phyloP scores from a whole-genome alignment of 2,329 filamentous ascomycete species.

The Dactylonectria macrodidyma region DNA sequence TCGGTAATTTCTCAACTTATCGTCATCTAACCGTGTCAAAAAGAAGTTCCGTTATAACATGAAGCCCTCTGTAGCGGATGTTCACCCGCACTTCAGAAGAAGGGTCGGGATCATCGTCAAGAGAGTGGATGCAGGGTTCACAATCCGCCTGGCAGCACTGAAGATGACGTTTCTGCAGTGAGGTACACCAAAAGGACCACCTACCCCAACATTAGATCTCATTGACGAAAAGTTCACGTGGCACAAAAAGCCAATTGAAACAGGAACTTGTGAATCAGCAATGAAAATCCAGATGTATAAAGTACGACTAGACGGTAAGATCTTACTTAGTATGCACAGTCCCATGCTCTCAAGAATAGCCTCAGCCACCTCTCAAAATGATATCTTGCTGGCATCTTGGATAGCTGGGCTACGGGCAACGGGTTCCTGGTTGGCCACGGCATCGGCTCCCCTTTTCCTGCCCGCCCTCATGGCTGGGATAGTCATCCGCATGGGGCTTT shows the following conservation, averaged over 20 bases:
- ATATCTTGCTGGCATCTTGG: not conserved
- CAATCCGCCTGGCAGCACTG: not conserved
- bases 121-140: not conserved
- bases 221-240: not conserved
- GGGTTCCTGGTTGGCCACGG: not conserved
- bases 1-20: not conserved
- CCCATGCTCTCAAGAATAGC: not conserved
- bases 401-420: not conserved
- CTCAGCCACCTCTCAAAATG: not conserved
- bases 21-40: no score
- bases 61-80: not conserved
- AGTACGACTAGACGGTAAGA: no score
- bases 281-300: not conserved
- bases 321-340: not conserved
- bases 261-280: not conserved
- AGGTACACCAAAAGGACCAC: no score
- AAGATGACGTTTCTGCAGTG: not conserved
- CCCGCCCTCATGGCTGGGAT: not conserved
- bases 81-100: not conserved
- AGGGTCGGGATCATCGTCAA: not conserved
- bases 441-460: slow-evolving; percentile 28
- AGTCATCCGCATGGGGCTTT: not conserved
- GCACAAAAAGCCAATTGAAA: not conserved
- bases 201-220: no score
- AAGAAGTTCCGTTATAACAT: not conserved